These are phyloP conservation scores for Glomus cerebriforme DNA, from an alignment of 192 early-diverging fungal genomes.

Conservation along the genomic window DNA sequence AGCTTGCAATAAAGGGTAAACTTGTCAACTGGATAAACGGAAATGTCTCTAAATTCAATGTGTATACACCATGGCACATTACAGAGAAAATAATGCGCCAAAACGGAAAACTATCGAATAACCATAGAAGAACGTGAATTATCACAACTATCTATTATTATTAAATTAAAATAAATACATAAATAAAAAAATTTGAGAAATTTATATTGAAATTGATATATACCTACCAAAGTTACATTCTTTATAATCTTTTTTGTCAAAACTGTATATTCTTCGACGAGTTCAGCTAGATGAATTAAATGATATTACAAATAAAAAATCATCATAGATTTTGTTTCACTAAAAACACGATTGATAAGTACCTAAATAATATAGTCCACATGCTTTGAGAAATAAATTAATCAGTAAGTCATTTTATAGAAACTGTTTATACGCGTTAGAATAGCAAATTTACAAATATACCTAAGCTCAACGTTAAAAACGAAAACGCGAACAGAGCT, in stretches of 20 bases:
- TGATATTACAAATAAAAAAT: neutral
- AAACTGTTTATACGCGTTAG: neutral
- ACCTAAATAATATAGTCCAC: constrained; percentile 80
- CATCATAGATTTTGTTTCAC: constrained; percentile 1
- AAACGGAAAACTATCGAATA: constrained; percentile 81
- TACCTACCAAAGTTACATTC: constrained; percentile 53
- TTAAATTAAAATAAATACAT: too few species aligned
- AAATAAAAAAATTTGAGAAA: neutral
- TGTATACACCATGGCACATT: constrained; percentile 78
- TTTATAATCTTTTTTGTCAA: constrained; percentile 76
- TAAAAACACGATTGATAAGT: constrained; percentile 24
- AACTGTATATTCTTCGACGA: constrained; percentile 81
- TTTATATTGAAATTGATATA: neutral
- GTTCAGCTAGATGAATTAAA: constrained; percentile 24
- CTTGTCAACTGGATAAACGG: constrained; percentile 81
- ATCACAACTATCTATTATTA: constrained; percentile 56
- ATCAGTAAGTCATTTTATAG: neutral
- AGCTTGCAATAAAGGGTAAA: constrained; percentile 76
- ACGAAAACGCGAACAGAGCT: constrained; percentile 50
- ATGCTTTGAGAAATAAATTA: constrained; percentile 51
- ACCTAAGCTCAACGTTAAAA: constrained; percentile 63
- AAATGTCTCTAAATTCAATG: constrained; percentile 75
- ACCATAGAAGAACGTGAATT: constrained; percentile 69
- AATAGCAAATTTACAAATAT: neutral
- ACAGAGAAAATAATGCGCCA: constrained; percentile 70